phyloP scores from a whole-genome alignment of 148 eudicot genomes.

The Oxyria digyna region DNA sequence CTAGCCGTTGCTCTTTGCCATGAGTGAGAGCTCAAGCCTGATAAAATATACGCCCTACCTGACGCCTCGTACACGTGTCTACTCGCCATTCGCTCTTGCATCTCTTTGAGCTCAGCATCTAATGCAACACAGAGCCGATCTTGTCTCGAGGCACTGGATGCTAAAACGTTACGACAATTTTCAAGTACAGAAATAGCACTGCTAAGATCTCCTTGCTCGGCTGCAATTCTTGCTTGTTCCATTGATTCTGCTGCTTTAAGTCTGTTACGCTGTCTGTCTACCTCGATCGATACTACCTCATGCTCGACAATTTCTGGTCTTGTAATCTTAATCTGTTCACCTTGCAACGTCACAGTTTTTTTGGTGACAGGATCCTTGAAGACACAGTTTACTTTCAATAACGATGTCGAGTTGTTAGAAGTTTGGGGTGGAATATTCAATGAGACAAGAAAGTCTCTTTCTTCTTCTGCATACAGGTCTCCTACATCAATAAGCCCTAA shows the following conservation, averaged over 20 bases:
- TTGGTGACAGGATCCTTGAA: conserved; percentile 18
- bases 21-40: conserved; percentile 21
- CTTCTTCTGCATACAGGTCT: conserved; percentile 27
- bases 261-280: conserved; percentile 32
- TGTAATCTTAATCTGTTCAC: conserved; percentile 17
- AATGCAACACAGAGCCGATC: conserved; percentile 15
- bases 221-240: conserved; percentile 22
- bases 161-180: conserved; percentile 4
- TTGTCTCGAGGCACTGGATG: conserved; percentile 15
- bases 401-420: not conserved
- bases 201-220: conserved; percentile 25
- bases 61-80: conserved; percentile 13
- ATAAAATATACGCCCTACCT: conserved; percentile 21
- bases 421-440: conserved; percentile 16
- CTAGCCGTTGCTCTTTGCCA: conserved; percentile 30
- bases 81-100: conserved; percentile 19
- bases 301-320: conserved; percentile 22
- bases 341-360: conserved; percentile 9
- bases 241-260: conserved; percentile 22
- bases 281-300: conserved; percentile 20
- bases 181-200: conserved; percentile 16
- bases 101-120: conserved; percentile 20
- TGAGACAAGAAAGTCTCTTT: conserved; percentile 21
- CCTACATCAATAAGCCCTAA: conserved; percentile 8
- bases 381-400: conserved; percentile 18